Conservation (phyloP, 192 early-diverging fungal genomes). For the Rhizoclosmatium globosum region DNA sequence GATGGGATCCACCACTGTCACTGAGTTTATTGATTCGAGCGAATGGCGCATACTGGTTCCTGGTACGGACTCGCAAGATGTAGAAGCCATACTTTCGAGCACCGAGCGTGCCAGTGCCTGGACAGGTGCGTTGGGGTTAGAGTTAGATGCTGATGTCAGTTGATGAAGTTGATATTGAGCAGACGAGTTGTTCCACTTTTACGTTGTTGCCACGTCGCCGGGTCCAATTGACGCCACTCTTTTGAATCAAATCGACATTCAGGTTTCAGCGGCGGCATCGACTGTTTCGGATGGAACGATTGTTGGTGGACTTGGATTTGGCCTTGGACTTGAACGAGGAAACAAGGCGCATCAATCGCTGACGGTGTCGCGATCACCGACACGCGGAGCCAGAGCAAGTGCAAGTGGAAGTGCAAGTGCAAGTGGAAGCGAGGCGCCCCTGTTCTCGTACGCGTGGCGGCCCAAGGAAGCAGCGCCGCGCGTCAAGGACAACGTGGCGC, state of each 20-base stretch:
- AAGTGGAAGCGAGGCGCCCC: not conserved
- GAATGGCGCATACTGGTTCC: constrained; percentile 17
- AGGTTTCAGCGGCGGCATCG: constrained; percentile 12
- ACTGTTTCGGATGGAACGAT: too few relatives aligned
- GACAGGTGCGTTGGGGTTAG: not conserved
- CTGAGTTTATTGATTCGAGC: not conserved
- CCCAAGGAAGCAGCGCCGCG: not conserved
- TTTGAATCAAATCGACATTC: constrained; percentile 6
- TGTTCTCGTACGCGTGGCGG: not conserved
- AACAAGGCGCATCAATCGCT: too few relatives aligned
- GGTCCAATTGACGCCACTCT: not conserved
- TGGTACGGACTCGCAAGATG: constrained; percentile 12
- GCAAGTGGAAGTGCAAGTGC: not conserved
- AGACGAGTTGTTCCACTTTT: constrained; percentile 35
- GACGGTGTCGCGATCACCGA: too few relatives aligned
- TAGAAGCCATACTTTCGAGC: not conserved
- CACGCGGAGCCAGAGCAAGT: not conserved
- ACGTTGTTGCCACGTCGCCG: constrained; percentile 3
- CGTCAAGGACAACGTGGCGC: not conserved
- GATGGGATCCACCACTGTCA: not conserved
- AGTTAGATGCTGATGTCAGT: not conserved
- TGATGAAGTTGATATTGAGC: not conserved
- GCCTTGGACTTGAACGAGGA: too few relatives aligned
- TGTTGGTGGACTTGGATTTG: too few relatives aligned
- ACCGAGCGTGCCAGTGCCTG: not conserved